Evolutionary conservation across 768 basidiomycete species (phyloP).

Genomic region (Boletus pseudo-olivaceus): DNA sequence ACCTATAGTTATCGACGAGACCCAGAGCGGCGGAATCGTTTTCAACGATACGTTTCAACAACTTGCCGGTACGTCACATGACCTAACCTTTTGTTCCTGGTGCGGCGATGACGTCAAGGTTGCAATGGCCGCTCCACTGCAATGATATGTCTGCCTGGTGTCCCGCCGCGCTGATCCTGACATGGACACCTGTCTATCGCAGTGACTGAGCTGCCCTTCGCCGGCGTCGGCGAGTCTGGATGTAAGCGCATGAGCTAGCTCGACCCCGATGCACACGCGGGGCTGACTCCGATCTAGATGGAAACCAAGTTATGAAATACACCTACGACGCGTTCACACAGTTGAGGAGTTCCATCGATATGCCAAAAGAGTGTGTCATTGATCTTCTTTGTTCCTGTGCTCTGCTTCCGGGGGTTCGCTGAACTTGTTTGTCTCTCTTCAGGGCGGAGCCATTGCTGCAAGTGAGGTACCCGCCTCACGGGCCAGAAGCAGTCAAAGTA

Average conservation of each 20-base stretch:
- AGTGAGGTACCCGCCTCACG: conserved; percentile 24
- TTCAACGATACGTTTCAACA: conserved; percentile 64
- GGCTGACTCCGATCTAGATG: conserved; percentile 38
- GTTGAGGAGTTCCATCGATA: conserved; percentile 45
- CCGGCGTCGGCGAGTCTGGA: conserved; percentile 61
- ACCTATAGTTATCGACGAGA: conserved; percentile 47
- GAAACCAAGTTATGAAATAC: conserved; percentile 48
- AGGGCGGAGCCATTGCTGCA: conserved; percentile 24
- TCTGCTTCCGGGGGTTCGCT: background rate
- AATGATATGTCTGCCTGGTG: background rate
- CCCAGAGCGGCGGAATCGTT: conserved; percentile 52
- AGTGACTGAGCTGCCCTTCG: conserved; percentile 46
- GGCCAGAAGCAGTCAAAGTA: conserved; percentile 12
- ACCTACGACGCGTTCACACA: conserved; percentile 57
- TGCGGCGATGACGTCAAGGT: conserved; percentile 13
- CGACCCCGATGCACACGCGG: background rate
- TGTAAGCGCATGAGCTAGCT: conserved; percentile 38
- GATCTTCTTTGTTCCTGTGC: background rate
- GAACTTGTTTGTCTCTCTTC: background rate
- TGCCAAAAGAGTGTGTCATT: conserved; percentile 50
- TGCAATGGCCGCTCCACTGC: conserved; percentile 5
- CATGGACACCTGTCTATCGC: background rate
- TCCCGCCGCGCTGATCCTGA: background rate
- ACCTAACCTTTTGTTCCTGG: background rate
- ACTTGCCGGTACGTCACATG: conserved; percentile 38